phyloP scores from a whole-genome alignment of 23 red algal genomes.

The Gracilaria vermiculophylla region DNA sequence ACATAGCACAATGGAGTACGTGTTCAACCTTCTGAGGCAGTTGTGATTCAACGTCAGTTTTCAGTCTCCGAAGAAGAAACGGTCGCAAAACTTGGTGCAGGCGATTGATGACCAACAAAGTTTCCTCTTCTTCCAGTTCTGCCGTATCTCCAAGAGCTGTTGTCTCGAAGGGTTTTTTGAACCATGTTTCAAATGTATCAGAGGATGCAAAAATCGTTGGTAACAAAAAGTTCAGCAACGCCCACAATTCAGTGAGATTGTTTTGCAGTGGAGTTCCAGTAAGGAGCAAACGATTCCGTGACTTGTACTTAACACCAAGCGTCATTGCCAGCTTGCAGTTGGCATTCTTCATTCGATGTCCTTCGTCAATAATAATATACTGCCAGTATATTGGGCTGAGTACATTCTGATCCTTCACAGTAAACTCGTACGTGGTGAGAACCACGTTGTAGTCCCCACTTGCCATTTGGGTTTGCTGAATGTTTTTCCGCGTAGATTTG shows the following conservation, averaged over 20 bases:
- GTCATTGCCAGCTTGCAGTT: slow-evolving; percentile 86
- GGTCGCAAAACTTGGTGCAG: slow-evolving; percentile 96
- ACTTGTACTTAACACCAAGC: slow-evolving; percentile 81
- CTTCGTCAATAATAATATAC: slow-evolving; percentile 98
- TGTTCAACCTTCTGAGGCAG: slow-evolving; percentile 93
- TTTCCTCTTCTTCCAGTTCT: slow-evolving; percentile 89
- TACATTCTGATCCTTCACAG: slow-evolving; percentile 65
- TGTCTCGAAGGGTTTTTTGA: slow-evolving; percentile 90
- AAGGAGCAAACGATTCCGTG: slow-evolving; percentile 82
- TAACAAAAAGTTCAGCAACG: slow-evolving; percentile 95
- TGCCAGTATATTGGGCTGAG: slow-evolving; percentile 78
- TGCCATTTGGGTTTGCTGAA: slow-evolving; percentile 59
- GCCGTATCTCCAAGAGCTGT: slow-evolving; percentile 69
- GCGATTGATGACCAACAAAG: slow-evolving; percentile 89
- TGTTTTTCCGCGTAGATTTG: slow-evolving; percentile 41
- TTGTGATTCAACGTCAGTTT: slow-evolving; percentile 88
- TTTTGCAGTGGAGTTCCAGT: slow-evolving; percentile 99
- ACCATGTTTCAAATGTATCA: slow-evolving; percentile 97
- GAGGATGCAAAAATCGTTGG: slow-evolving; percentile 93
- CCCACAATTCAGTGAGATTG: slow-evolving; percentile 95
- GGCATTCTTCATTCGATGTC: slow-evolving; percentile 98
- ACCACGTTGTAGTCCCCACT: slow-evolving; percentile 76
- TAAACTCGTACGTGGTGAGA: slow-evolving; percentile 97
- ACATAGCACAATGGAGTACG: slow-evolving; percentile 91
- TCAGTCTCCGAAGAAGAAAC: slow-evolving; percentile 88